Evolutionary conservation across 2,329 filamentous ascomycete species (phyloP), one percentile per base, ranked within the genome.

Genomic region (Fusarium fracticaudum): DNA sequence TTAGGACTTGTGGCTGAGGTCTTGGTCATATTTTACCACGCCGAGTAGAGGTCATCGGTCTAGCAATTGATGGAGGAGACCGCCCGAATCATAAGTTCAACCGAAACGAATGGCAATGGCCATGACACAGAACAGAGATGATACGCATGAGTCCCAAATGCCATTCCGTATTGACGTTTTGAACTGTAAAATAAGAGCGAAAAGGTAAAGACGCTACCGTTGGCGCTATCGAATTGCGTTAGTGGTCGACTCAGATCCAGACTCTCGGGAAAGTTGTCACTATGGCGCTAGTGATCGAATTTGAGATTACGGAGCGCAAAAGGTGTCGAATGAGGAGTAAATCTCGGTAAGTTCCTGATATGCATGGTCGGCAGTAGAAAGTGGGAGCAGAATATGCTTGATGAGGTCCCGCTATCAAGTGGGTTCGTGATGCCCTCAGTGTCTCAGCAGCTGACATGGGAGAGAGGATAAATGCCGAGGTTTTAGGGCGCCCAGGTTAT

Each of bases 241-340:
- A 31, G 44, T 35, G 54, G 64, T 17, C 55, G 55, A 69, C 38
- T 45, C 8, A 8, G 43, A 41, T 69, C 66, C 17, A 69, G 66
- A 63, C 64, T 60, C 43, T 24, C 10, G 18, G 20, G 18, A 40
- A 20, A 55, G 12, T 14, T 63, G 41, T 55, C 43, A 57, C 24
- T 9, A 8, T 13, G 18, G 15, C 48, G 29, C 64, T 63, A 69
- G 50, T 33, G n/a, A 45, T 6, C 9, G 4, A 41, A 15, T 24
- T 14, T 62, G 26, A 63, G 29, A 69, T 69, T 51, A 44, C 14
- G 5, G 22, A 22, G 22, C 8, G 14, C 15, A 26, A 17, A 8
- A 6, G 8, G 2, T 6, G 22, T 12, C 51, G 17, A 67, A 51
- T 67, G 9, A 14, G 4, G 10, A 10, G 7, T 9, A 11, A 13